Evolutionary conservation across 345 rosid species (phyloP).

Genomic region (Pelargonium nanum): DNA sequence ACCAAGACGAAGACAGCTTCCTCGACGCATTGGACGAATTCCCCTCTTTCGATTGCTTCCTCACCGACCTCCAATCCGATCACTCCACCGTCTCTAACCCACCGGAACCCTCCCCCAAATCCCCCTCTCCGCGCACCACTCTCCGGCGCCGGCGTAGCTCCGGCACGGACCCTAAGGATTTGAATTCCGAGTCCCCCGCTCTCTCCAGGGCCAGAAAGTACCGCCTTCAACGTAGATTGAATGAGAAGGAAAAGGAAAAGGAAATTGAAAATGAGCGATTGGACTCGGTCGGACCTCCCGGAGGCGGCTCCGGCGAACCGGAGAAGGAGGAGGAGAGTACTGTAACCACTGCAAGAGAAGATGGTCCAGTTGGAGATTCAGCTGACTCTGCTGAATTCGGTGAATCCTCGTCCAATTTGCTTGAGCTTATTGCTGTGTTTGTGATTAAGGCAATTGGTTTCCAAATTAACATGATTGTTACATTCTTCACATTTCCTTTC

Average conservation of each 20-base stretch:
- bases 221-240: conserved; percentile 15
- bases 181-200: conserved; percentile 9
- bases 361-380: conserved; percentile 8
- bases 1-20: conserved; percentile 29
- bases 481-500: conserved; percentile 37
- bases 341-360: conserved; percentile 9
- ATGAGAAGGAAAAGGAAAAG: conserved; percentile 22
- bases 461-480: conserved; percentile 41
- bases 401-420: conserved; percentile 26
- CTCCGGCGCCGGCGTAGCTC: conserved; percentile 10
- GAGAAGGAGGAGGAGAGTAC: conserved; percentile 4
- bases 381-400: conserved; percentile 14
- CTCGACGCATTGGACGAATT: conserved; percentile 52
- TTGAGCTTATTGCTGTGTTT: conserved; percentile 32
- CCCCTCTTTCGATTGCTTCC: conserved; percentile 36
- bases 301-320: background rate
- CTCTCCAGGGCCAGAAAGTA: conserved; percentile 13
- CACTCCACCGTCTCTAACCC: conserved; percentile 22
- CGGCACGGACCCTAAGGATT: conserved; percentile 4
- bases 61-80: conserved; percentile 18
- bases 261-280: conserved; percentile 5
- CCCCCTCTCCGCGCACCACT: background rate
- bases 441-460: conserved; percentile 57
- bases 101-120: background rate
- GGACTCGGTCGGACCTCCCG: background rate